These are phyloP conservation scores for Penicillium palitans DNA, from an alignment of 2,329 filamentous ascomycete species.

Conservation along the genomic window DNA sequence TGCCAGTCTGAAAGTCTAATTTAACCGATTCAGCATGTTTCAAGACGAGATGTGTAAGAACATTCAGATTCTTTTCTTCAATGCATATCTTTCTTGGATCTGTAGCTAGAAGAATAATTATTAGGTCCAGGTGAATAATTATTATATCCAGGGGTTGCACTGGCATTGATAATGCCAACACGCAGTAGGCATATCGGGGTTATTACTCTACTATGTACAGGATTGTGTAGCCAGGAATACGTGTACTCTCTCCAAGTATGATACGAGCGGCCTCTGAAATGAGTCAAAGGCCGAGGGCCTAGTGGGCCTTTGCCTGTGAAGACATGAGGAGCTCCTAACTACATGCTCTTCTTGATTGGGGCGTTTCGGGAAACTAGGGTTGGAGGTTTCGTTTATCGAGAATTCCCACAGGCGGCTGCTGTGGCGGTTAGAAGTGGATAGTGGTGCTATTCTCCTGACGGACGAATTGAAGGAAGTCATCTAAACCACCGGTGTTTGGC, in stretches of 20 bases:
- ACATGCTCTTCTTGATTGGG: background rate
- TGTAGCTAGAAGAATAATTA: no score
- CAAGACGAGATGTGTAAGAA: no score
- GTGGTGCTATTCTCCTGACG: conserved; percentile 19
- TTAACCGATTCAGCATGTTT: no score
- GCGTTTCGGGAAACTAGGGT: background rate
- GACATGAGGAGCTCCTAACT: background rate
- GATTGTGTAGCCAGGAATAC: background rate
- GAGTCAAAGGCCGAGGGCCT: background rate
- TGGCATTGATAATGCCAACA: background rate
- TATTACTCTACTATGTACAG: background rate
- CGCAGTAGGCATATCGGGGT: no score
- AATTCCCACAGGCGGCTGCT: rapidly evolving
- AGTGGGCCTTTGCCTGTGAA: background rate
- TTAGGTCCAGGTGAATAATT: no score
- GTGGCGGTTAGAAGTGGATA: conserved; percentile 9
- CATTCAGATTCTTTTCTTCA: no score
- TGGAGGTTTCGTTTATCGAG: background rate
- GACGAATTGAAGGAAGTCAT: conserved; percentile 23
- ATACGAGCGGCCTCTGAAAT: no score
- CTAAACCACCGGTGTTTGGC: conserved; percentile 17
- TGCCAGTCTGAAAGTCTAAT: no score
- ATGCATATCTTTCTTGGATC: no score
- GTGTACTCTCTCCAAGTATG: background rate
- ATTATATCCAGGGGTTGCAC: no score